Percentiles rank a stretch among this genome's conserved stretches.
Evolutionary conservation across 1,284 basidiomycete species (phyloP).

Genomic region (Cerioporus squamosus): DNA sequence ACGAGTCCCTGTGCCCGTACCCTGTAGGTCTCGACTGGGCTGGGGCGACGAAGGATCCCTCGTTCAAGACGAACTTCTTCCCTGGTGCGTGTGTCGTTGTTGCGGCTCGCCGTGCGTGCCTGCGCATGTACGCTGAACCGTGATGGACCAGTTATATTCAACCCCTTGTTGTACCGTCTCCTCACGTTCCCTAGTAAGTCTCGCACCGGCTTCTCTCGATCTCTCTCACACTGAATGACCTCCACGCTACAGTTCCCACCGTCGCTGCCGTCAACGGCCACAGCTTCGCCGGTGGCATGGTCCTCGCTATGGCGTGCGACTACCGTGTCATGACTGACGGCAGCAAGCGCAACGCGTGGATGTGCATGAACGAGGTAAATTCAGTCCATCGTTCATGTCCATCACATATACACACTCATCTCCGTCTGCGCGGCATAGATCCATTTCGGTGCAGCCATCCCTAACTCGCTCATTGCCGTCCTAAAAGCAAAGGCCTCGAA

Average conservation of each 20-base stretch:
- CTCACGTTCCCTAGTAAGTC: slow-evolving; percentile 72
- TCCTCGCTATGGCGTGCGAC: slow-evolving; percentile 84
- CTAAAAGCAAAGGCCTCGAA: slow-evolving; percentile 71
- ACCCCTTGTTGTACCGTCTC: slow-evolving; percentile 43
- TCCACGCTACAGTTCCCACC: slow-evolving; percentile 62
- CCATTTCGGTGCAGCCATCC: slow-evolving; percentile 83
- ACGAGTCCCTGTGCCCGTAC: no score
- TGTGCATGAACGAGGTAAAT: slow-evolving; percentile 91
- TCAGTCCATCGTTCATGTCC: neutral
- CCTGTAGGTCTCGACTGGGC: slow-evolving; percentile 74
- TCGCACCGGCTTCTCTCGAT: neutral
- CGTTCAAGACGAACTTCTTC: slow-evolving; percentile 60
- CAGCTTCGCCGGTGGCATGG: slow-evolving; percentile 86
- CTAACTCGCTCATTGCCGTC: slow-evolving; percentile 72
- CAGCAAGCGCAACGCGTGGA: slow-evolving; percentile 77
- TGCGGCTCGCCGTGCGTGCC: neutral
- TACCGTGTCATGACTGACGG: slow-evolving; percentile 90
- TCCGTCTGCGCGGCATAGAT: slow-evolving; percentile 49
- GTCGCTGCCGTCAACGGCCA: slow-evolving; percentile 93
- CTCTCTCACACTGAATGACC: slow-evolving; percentile 4
- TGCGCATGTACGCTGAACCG: no score
- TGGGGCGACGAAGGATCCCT: slow-evolving; percentile 61
- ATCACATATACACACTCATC: neutral
- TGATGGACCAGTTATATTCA: slow-evolving; percentile 33
- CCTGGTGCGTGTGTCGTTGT: slow-evolving; percentile 51